A percentile compares a stretch with the other conserved stretches of the same genome.
Evolutionary conservation across 2,329 filamentous ascomycete genomes (phyloP).

Genomic region (Setomelanomma holmii): DNA sequence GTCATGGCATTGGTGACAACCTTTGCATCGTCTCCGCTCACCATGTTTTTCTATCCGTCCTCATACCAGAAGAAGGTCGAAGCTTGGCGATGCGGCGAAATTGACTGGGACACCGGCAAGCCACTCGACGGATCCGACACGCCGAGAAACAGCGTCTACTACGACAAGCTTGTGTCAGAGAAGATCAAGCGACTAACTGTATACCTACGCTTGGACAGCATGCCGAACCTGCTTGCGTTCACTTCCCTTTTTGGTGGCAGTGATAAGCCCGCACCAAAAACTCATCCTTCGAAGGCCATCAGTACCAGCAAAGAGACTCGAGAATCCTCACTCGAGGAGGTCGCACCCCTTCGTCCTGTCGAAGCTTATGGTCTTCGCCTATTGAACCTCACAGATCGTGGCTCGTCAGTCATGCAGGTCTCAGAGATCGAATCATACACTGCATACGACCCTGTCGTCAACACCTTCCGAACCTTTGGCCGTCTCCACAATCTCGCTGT

Average conservation of each 20-base stretch:
- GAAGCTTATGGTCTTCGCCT: constrained; percentile 86
- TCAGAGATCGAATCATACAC: constrained; percentile 77
- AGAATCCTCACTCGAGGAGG: constrained; percentile 21
- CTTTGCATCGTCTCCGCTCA: constrained; percentile 80
- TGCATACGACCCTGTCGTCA: constrained; percentile 79
- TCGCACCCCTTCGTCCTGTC: constrained; percentile 58
- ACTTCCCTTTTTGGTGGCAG: constrained; percentile 76
- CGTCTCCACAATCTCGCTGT: constrained; percentile 83
- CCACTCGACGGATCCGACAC: constrained; percentile 49
- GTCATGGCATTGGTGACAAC: constrained; percentile 92
- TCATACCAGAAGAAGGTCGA: constrained; percentile 78
- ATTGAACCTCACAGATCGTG: constrained; percentile 86
- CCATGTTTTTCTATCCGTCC: constrained; percentile 74
- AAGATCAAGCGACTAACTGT: constrained; percentile 74
- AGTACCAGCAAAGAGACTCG: constrained; percentile 32
- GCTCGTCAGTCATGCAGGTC: constrained; percentile 94
- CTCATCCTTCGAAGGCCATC: constrained; percentile 46
- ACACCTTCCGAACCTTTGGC: constrained; percentile 88
- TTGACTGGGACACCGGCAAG: constrained; percentile 79
- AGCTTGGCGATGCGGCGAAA: constrained; percentile 81
- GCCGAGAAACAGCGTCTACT: constrained; percentile 50
- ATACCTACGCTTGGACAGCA: constrained; percentile 83
- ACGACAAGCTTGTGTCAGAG: constrained; percentile 58
- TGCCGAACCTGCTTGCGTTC: constrained; percentile 82
- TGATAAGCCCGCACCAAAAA: constrained; percentile 49